phyloP scores from a whole-genome alignment of 148 eudicot species.

The Spergularia bocconei region DNA sequence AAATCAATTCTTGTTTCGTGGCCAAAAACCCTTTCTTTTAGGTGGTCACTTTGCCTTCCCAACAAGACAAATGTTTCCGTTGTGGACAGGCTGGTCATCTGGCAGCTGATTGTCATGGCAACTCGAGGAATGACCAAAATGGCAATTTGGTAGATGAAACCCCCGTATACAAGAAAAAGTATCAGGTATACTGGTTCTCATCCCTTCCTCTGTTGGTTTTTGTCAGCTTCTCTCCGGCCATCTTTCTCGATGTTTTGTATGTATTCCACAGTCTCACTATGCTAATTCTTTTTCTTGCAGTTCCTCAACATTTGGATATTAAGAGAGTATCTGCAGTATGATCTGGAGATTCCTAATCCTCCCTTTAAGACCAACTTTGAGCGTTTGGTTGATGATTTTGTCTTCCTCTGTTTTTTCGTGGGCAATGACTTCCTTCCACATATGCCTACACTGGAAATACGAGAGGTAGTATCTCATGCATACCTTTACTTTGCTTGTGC shows the following conservation, averaged over 20 bases:
- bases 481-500: background rate
- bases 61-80: conserved; percentile 82
- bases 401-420: conserved; percentile 96
- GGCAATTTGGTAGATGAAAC: conserved; percentile 56
- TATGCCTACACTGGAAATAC: conserved; percentile 98
- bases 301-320: conserved; percentile 90
- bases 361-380: conserved; percentile 78
- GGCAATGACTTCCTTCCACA: conserved; percentile 99
- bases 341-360: conserved; percentile 67
- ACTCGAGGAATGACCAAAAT: conserved; percentile 32
- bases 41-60: conserved; percentile 83
- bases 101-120: conserved; percentile 90
- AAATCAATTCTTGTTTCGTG: background rate
- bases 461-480: conserved; percentile 61
- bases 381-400: conserved; percentile 90
- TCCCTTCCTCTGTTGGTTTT: conserved; percentile 1
- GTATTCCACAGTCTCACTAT: conserved; percentile 4
- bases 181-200: conserved; percentile 59
- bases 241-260: conserved; percentile 3
- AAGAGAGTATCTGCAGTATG: conserved; percentile 93
- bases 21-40: conserved; percentile 25
- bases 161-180: conserved; percentile 88
- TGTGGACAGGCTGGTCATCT: conserved; percentile 95
- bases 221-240: conserved; percentile 2
- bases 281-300: conserved; percentile 38